A percentile compares a stretch with the other conserved stretches of the same genome.
phyloP scores from a whole-genome alignment of 2,329 filamentous ascomycete genomes.

The Aspergillus nomiae region DNA sequence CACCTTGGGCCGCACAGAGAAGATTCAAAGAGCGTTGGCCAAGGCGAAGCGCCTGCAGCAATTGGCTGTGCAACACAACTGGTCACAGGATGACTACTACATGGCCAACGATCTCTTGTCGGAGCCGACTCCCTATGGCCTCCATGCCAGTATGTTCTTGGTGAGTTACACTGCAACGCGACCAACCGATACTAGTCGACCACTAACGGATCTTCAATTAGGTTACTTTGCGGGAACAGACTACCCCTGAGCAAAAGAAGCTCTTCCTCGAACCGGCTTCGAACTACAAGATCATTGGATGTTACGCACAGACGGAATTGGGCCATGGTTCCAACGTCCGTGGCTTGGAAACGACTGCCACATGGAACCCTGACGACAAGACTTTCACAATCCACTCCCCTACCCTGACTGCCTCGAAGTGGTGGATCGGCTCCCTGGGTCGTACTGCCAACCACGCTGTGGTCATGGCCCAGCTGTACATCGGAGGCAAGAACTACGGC shows the following conservation, averaged over 20 bases:
- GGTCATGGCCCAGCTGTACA: constrained; percentile 75
- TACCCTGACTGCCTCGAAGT: constrained; percentile 73
- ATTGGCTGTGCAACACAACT: constrained; percentile 66
- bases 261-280: constrained; percentile 69
- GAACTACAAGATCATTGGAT: constrained; percentile 73
- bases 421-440: constrained; percentile 82
- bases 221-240: constrained; percentile 71
- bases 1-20: constrained; percentile 68
- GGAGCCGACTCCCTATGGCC: constrained; percentile 72
- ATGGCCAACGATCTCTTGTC: constrained; percentile 69
- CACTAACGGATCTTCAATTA: constrained; percentile 30
- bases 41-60: constrained; percentile 70
- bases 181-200: background rate
- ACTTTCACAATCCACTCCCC: constrained; percentile 76
- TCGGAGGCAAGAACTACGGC: constrained; percentile 68
- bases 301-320: constrained; percentile 79
- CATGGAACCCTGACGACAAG: constrained; percentile 72
- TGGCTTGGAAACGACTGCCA: constrained; percentile 71
- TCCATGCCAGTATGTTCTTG: constrained; percentile 72
- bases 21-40: constrained; percentile 69
- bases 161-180: constrained; percentile 40
- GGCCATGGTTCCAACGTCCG: constrained; percentile 78
- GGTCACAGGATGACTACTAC: constrained; percentile 65
- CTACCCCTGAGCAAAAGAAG: constrained; percentile 72
- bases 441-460: constrained; percentile 75